These are phyloP conservation scores for Neofusicoccum kwambonambiense DNA, from an alignment of 2,329 filamentous ascomycete species.

Conservation along the genomic window DNA sequence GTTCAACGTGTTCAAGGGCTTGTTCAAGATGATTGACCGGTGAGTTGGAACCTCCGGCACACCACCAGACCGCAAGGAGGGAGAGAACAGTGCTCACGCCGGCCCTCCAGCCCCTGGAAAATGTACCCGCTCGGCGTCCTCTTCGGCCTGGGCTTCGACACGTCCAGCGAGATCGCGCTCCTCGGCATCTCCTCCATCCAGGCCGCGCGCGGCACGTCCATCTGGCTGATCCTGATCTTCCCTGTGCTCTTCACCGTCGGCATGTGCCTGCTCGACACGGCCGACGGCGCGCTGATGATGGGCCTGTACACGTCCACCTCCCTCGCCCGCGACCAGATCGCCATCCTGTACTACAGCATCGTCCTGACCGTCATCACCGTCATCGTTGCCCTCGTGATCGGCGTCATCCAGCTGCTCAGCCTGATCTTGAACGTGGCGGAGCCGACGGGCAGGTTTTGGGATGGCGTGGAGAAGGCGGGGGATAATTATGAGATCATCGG, in stretches of 20 bases:
- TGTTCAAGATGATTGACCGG: slow-evolving; percentile 71
- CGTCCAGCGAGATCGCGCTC: slow-evolving; percentile 88
- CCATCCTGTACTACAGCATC: slow-evolving; percentile 90
- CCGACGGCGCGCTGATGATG: slow-evolving; percentile 94
- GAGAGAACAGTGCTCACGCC: not conserved
- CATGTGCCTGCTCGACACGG: slow-evolving; percentile 93
- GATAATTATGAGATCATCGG: slow-evolving; percentile 86
- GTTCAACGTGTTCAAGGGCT: slow-evolving; percentile 65
- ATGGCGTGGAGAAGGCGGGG: slow-evolving; percentile 72
- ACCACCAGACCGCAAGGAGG: not conserved
- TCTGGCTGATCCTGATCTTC: slow-evolving; percentile 94
- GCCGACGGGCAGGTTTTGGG: slow-evolving; percentile 80
- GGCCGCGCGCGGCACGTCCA: slow-evolving; percentile 77
- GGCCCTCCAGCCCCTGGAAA: slow-evolving; percentile 69
- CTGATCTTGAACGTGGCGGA: slow-evolving; percentile 74
- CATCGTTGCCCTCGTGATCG: slow-evolving; percentile 80
- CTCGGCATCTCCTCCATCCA: slow-evolving; percentile 88
- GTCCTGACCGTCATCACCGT: slow-evolving; percentile 83
- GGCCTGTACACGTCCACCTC: slow-evolving; percentile 80
- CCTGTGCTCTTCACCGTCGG: slow-evolving; percentile 88
- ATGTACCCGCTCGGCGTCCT: slow-evolving; percentile 90
- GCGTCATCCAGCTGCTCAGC: slow-evolving; percentile 77
- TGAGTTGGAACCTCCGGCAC: slow-evolving; percentile 22
- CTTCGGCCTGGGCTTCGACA: slow-evolving; percentile 90
- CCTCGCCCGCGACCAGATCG: slow-evolving; percentile 77